phyloP scores from a whole-genome alignment of 2,329 filamentous ascomycete species.

The Diaporthe ilicicola region DNA sequence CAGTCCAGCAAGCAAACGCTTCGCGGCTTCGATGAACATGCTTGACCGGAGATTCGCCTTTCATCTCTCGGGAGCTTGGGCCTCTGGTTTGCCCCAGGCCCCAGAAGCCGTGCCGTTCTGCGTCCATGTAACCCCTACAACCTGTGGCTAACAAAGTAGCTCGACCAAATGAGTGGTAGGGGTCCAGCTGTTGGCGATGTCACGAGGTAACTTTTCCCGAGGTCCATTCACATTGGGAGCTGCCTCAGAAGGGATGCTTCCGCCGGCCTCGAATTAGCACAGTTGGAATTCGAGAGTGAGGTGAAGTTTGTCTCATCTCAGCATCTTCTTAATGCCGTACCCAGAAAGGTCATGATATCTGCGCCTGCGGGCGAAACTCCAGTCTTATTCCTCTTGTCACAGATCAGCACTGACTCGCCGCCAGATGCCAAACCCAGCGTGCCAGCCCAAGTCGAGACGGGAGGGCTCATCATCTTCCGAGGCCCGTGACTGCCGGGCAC shows the following conservation, averaged over 20 bases:
- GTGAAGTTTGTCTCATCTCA: slow-evolving; percentile 29
- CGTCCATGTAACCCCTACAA: slow-evolving; percentile 9
- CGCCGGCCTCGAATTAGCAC: slow-evolving; percentile 1
- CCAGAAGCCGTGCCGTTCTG: neutral
- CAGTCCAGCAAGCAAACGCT: slow-evolving; percentile 7
- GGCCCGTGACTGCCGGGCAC: slow-evolving; percentile 21
- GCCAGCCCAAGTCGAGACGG: slow-evolving; percentile 7
- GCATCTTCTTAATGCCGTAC: neutral
- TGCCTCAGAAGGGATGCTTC: neutral
- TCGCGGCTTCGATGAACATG: slow-evolving; percentile 20
- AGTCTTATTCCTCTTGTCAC: slow-evolving; percentile 7
- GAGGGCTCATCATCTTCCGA: neutral
- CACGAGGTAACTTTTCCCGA: slow-evolving; percentile 15
- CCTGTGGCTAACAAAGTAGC: slow-evolving; percentile 11
- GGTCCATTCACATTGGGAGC: neutral
- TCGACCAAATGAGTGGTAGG: slow-evolving; percentile 13
- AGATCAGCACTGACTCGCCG: slow-evolving; percentile 13
- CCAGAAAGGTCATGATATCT: neutral
- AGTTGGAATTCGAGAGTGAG: neutral
- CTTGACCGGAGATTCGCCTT: slow-evolving; percentile 14
- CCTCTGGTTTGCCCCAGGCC: slow-evolving; percentile 16
- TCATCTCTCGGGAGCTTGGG: slow-evolving; percentile 23
- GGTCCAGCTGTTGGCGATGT: slow-evolving; percentile 8
- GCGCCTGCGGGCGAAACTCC: slow-evolving; percentile 6
- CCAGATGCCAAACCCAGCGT: neutral